Evolutionary conservation across 2,329 filamentous ascomycete genomes (phyloP).

Genomic region (Rhynchosporium graminicola): DNA sequence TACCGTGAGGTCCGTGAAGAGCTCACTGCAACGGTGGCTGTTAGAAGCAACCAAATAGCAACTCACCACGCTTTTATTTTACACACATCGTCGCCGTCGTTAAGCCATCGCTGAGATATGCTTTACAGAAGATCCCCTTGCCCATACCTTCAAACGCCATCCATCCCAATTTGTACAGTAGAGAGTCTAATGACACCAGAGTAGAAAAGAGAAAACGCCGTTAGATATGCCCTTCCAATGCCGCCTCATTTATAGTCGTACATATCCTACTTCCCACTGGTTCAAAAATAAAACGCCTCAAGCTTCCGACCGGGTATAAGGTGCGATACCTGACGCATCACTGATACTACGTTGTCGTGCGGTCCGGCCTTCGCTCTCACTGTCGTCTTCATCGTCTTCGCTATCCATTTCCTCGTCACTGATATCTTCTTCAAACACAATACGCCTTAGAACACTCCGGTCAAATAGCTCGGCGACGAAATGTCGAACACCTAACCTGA

Average conservation of each 20-base stretch:
- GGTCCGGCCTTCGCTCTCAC: conserved; percentile 44
- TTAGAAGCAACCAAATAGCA: neutral
- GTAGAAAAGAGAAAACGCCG: conserved; percentile 10
- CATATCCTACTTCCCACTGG: conserved; percentile 18
- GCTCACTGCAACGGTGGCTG: neutral
- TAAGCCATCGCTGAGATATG: conserved; percentile 5
- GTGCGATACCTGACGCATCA: conserved; percentile 35
- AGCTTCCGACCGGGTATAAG: conserved; percentile 11
- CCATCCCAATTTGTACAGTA: conserved; percentile 9
- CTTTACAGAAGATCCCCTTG: conserved; percentile 9
- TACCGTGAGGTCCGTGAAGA: too few relatives aligned
- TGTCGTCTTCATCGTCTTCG: conserved; percentile 50
- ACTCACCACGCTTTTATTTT: conserved; percentile 10
- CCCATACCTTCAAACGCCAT: conserved; percentile 6
- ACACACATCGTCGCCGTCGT: conserved; percentile 9
- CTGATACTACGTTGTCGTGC: conserved; percentile 59
- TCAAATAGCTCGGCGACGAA: conserved; percentile 95
- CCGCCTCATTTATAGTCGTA: conserved; percentile 26
- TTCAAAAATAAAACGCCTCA: conserved; percentile 14
- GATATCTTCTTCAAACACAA: conserved; percentile 71
- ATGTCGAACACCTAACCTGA: conserved; percentile 80
- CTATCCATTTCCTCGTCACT: conserved; percentile 41
- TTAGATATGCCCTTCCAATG: conserved; percentile 16
- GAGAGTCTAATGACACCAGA: neutral
- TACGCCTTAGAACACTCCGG: conserved; percentile 78